phyloP scores from a whole-genome alignment of 75 land plant species.

The Pinus tabuliformis region DNA sequence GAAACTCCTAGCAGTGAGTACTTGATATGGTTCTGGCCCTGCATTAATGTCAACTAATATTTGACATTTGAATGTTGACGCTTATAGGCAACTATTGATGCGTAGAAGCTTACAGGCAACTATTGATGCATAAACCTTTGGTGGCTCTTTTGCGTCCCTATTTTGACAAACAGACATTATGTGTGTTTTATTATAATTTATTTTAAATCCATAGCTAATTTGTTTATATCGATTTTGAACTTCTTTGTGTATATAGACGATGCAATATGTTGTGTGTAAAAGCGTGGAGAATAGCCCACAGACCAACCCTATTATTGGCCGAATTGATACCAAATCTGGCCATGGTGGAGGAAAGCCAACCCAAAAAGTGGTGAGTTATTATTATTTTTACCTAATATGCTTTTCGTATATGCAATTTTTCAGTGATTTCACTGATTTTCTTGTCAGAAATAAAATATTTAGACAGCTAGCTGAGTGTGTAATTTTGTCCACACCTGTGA shows the following conservation, averaged over 20 bases:
- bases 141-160: background rate
- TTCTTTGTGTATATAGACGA: constrained; percentile 47
- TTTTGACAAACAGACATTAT: background rate
- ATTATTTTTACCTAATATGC: background rate
- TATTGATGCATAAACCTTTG: background rate
- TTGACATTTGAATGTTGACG: background rate
- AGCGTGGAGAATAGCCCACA: constrained; percentile 71
- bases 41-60: background rate
- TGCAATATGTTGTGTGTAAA: constrained; percentile 84
- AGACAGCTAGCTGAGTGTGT: too few relatives aligned
- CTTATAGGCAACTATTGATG: too few relatives aligned
- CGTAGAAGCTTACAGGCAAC: background rate
- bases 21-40: background rate
- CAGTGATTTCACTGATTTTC: too few relatives aligned
- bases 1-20: constrained; percentile 84
- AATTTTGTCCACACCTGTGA: background rate
- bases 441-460: too few relatives aligned
- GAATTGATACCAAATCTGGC: constrained; percentile 97
- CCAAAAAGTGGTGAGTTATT: constrained; percentile 69
- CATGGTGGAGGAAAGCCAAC: constrained; percentile 96
- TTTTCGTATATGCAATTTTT: background rate
- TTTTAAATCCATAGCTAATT: background rate
- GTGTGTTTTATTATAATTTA: too few relatives aligned
- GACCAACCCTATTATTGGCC: constrained; percentile 85
- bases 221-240: background rate